A percentile compares a stretch with the other conserved stretches of the same genome.
Evolutionary conservation across 2,329 filamentous ascomycete species (phyloP).

Genomic region (Grosmannia penicillata): DNA sequence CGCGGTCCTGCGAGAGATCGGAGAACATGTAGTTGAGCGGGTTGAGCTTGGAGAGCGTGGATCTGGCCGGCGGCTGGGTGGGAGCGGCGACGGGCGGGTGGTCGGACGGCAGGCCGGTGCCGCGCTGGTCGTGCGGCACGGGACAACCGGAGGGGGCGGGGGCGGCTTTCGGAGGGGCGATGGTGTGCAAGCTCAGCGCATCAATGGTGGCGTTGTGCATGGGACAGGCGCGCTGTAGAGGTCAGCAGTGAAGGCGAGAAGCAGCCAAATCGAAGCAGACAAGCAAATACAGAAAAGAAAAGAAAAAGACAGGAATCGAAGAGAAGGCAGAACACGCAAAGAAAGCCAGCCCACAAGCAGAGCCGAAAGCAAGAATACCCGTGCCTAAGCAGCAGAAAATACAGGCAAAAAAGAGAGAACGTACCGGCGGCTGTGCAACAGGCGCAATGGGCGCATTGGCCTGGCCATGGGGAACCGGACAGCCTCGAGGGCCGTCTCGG

Average conservation of each 20-base stretch:
- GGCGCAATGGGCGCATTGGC: background rate
- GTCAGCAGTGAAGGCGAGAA: background rate
- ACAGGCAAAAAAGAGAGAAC: background rate
- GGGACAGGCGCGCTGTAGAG: conserved; percentile 33
- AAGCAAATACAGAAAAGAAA: too few species aligned
- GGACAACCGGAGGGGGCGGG: conserved; percentile 24
- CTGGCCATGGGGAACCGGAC: background rate
- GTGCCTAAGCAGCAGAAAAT: background rate
- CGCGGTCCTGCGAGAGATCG: conserved; percentile 65
- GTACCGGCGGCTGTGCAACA: background rate
- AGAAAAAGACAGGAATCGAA: too few species aligned
- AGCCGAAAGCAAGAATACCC: too few species aligned
- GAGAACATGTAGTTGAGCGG: conserved; percentile 92
- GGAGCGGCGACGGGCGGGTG: conserved; percentile 3
- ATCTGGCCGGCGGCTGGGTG: conserved; percentile 7
- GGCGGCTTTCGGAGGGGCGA: conserved; percentile 13
- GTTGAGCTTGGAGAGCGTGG: conserved; percentile 37
- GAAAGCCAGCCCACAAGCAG: too few species aligned
- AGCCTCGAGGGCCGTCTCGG: conserved; percentile 3
- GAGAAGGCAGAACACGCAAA: too few species aligned
- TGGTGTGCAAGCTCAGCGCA: conserved; percentile 21
- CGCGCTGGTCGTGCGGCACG: conserved; percentile 8
- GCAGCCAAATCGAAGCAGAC: too few species aligned
- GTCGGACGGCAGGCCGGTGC: background rate
- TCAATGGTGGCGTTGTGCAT: conserved; percentile 42